Conservation (phyloP, 2,329 filamentous ascomycete species). For the Trichoderma atrobrunneum region DNA sequence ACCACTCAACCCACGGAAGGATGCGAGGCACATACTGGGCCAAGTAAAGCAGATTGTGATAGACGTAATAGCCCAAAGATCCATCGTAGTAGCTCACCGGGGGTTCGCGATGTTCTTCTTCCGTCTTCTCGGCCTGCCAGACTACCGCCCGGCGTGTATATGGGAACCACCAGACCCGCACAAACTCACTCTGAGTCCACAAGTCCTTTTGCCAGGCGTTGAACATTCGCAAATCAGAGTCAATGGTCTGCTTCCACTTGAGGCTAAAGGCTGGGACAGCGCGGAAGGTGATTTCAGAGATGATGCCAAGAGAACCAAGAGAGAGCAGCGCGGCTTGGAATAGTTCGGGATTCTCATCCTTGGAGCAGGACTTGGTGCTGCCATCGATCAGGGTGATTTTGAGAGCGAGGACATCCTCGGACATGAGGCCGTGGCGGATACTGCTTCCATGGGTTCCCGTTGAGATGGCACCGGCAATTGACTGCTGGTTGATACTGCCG, state of each 20-base stretch:
- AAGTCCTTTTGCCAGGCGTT: conserved; percentile 68
- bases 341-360: conserved; percentile 68
- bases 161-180: conserved; percentile 96
- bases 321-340: conserved; percentile 87
- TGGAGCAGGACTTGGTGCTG: conserved; percentile 66
- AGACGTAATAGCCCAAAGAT: conserved; percentile 78
- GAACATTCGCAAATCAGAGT: conserved; percentile 66
- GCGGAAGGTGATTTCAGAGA: conserved; percentile 83
- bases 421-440: conserved; percentile 77
- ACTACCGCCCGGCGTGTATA: conserved; percentile 85
- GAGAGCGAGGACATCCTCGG: conserved; percentile 70
- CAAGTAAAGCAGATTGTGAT: conserved; percentile 84
- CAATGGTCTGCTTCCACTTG: conserved; percentile 78
- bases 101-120: conserved; percentile 57
- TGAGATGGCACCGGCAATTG: conserved; percentile 84
- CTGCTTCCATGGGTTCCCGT: conserved; percentile 94
- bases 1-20: conserved; percentile 88
- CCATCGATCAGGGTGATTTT: conserved; percentile 82
- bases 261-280: conserved; percentile 80
- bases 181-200: conserved; percentile 85
- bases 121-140: conserved; percentile 82
- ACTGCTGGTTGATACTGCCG: conserved; percentile 93
- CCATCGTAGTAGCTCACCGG: conserved; percentile 77
- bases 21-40: conserved; percentile 75
- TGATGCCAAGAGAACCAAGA: conserved; percentile 84